These are phyloP conservation scores for Colletotrichum horii DNA, from an alignment of 2,329 filamentous ascomycete species.

Conservation along the genomic window DNA sequence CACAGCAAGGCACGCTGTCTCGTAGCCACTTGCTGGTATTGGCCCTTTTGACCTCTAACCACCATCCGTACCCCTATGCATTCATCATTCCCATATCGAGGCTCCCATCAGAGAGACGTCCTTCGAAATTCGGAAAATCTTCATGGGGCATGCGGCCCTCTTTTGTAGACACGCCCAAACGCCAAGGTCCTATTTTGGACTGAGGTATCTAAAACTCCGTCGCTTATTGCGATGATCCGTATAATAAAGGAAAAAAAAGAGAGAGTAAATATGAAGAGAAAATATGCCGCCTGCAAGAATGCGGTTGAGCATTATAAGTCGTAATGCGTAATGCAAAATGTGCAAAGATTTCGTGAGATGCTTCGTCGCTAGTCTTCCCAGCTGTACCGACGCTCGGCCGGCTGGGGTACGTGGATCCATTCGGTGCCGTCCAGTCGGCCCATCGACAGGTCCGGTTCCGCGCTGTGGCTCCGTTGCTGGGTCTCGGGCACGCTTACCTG, in stretches of 20 bases:
- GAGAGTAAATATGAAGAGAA: background rate
- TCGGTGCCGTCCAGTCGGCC: slow-evolving; percentile 52
- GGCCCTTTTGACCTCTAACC: background rate
- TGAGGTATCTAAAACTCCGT: slow-evolving; percentile 3
- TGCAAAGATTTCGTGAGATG: background rate
- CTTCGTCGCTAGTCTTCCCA: slow-evolving; percentile 48
- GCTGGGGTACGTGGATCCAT: slow-evolving; percentile 56
- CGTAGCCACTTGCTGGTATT: background rate
- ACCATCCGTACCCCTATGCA: background rate
- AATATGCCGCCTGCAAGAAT: background rate
- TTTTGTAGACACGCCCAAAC: background rate
- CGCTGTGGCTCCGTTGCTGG: slow-evolving; percentile 23
- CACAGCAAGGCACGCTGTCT: background rate
- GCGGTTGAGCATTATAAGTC: background rate
- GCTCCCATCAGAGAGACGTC: background rate
- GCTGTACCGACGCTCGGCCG: slow-evolving; percentile 54
- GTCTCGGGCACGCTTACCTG: slow-evolving; percentile 25
- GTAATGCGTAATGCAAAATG: background rate
- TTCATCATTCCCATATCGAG: background rate
- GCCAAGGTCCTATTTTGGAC: background rate
- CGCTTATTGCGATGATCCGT: background rate
- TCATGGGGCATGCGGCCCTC: background rate
- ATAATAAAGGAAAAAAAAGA: background rate
- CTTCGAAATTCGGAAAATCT: background rate
- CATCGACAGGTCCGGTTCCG: slow-evolving; percentile 22